Evolutionary conservation across 163 green algal species (phyloP), one percentile per base, ranked within the genome.

Genomic region (Prototheca wickerhamii): DNA sequence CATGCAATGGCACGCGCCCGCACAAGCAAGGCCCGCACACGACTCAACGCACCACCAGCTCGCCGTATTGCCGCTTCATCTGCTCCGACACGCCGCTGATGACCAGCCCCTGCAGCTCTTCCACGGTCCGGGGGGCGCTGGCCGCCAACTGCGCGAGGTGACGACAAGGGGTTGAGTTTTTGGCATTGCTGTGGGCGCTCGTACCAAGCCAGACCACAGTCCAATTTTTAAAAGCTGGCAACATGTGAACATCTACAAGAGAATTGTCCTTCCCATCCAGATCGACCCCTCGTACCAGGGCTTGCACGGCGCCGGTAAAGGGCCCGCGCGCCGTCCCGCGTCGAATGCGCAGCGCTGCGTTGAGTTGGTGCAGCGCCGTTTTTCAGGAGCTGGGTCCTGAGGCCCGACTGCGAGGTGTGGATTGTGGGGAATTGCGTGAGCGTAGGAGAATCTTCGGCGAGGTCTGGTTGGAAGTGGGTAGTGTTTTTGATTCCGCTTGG

Each of bases 21-120:
- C 49, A 32, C 49, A 20, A 32, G 49, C 23, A 40, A 40, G 15
- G n/a, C 20, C 49, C 49, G 7, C 23, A 56, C 6, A 8, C 23
- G 53, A 21, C 18, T 8, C 53, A 60, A 28, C 26, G 53, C 55
- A 29, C 55, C 55, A 61, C 55, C 7, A 33, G n/a, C 2, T 7
- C 42, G 0, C 64, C 64, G 4, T 60, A 64, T 25, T 64, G 31
- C 18, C 49, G 57, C 49, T 70, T 70, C 55, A 70, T 64, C 52
- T 34, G 28, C n/a, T 53, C 17, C 40, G 54, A 59, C 55, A 70
- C 33, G 42, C 64, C 64, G 3, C 31, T 53, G 52, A 61, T 44
- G 20, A 52, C 28, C 53, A 58, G 32, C 3, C n/a, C 63, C 30
- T 49, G 35, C n/a, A 69, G 32, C 20, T 50, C 4, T 53, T 56